Evolutionary conservation across 805 yeast genomes (phyloP), one percentile per base, ranked within the genome.

Genomic region (Kluyveromyces dobzhanskii): DNA sequence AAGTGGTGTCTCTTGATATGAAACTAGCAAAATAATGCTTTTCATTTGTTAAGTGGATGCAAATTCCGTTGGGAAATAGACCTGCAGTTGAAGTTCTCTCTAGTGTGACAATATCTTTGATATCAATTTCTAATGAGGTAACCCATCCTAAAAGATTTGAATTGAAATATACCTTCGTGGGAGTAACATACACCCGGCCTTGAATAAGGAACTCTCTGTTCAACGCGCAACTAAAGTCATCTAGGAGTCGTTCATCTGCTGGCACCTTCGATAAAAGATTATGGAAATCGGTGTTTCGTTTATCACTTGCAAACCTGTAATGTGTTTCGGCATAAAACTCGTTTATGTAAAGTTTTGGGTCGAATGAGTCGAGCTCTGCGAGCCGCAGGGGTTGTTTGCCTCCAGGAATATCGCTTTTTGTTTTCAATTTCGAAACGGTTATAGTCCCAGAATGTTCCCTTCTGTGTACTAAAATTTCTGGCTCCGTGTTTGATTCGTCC

Each of bases 31-130:
- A 88, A 14, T 76, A 76, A 50, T 86, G 84, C 44, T 74, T 76
- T 70, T 73, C 60, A 68, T 74, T 53, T 27, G 63, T 67, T 0
- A 92, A 82, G 48, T 78, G 80, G 17, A 86, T 68, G 4, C 73
- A 65, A 30, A 90, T 85, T 3, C 95, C 97, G 56, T 90, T 90
- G 17, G 95, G 94, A 53, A 90, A 86, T 17, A 90, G 66, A 0
- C 94, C 95, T 4, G 85, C 96, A 0, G 96, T 86, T 14, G 78
- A 71, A 42, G 78, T 81, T 59, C 85, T 85, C 51, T 90, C 96
- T 46, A 57, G 46, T 28, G 44, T 46, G 9, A 71, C 67, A 18
- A 92, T 75, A 40, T 86, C 95, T 34, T 71, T 75, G 47, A 79
- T 72, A 0, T 85, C 78, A 14, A 92, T 71, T 3, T 81, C 73